Evolutionary conservation across 2,329 filamentous ascomycete species (phyloP).

Genomic region (Diaporthe nobilis): DNA sequence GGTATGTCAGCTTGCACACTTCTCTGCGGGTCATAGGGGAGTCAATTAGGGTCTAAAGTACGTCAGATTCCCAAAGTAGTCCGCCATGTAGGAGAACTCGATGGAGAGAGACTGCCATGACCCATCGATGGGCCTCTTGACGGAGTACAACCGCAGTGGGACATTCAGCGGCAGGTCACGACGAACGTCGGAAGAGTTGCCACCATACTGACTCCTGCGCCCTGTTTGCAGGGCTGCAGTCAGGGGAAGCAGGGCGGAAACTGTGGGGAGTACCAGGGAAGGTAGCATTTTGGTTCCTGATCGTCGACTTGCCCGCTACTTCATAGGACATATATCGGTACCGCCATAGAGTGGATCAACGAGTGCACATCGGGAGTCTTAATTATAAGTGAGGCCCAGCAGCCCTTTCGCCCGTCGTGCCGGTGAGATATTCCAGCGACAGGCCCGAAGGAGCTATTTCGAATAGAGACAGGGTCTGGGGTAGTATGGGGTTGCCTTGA

Average conservation of each 20-base stretch:
- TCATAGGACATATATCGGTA: neutral
- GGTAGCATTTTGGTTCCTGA: slow-evolving; percentile 18
- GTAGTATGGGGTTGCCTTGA: slow-evolving; percentile 17
- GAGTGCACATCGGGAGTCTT: neutral
- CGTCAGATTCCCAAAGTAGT: slow-evolving; percentile 36
- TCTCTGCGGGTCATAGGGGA: too few species aligned
- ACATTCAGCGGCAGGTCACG: neutral
- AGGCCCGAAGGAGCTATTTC: slow-evolving; percentile 9
- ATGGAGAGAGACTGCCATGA: slow-evolving; percentile 29
- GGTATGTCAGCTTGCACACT: neutral
- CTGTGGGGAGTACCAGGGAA: neutral
- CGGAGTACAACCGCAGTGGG: neutral
- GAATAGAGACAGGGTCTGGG: slow-evolving; percentile 8
- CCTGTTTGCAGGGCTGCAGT: slow-evolving; percentile 43
- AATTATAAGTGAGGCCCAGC: neutral
- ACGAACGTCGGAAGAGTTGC: neutral
- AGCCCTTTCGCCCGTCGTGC: neutral
- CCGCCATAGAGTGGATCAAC: neutral
- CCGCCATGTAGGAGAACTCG: slow-evolving; percentile 35
- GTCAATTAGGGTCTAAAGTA: neutral
- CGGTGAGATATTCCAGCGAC: slow-evolving; percentile 26
- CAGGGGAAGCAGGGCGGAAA: neutral
- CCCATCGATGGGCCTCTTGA: slow-evolving; percentile 21
- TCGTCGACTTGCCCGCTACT: neutral
- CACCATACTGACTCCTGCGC: slow-evolving; percentile 10